phyloP scores from a whole-genome alignment of 2,329 filamentous ascomycete species.

The Ceratocystis diversiconidia region DNA sequence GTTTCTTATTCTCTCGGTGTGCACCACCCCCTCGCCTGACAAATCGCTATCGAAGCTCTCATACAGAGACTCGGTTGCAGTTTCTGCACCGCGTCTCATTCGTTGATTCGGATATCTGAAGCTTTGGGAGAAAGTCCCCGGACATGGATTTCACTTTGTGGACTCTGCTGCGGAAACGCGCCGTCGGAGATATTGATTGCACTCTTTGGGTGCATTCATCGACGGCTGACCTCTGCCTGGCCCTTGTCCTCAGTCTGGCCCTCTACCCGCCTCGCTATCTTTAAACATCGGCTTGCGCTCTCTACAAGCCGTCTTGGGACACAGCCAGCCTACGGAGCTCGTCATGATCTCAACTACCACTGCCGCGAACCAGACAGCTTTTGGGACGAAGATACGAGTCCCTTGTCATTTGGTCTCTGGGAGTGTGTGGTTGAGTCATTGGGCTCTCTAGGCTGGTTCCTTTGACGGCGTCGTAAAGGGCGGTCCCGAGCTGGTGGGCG shows the following conservation, averaged over 20 bases:
- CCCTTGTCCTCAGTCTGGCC: constrained; percentile 8
- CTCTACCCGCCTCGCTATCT: not conserved
- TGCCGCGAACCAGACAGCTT: not conserved
- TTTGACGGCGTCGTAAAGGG: not conserved
- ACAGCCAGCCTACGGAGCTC: not conserved
- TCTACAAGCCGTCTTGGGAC: constrained; percentile 6
- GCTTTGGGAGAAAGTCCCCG: constrained; percentile 99
- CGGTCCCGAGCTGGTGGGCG: constrained; percentile 11
- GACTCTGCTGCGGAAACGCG: constrained; percentile 74
- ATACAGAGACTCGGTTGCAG: constrained; percentile 48
- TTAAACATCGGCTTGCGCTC: constrained; percentile 20
- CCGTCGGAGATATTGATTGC: constrained; percentile 77
- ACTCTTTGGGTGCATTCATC: constrained; percentile 19
- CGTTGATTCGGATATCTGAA: constrained; percentile 21
- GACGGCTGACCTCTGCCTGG: constrained; percentile 30
- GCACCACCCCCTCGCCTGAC: constrained; percentile 82
- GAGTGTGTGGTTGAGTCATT: constrained; percentile 4
- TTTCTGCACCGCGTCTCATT: constrained; percentile 21
- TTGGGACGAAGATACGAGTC: constrained; percentile 82
- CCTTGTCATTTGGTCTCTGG: constrained; percentile 27
- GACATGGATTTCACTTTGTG: constrained; percentile 44
- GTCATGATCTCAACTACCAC: not conserved
- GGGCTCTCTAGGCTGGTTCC: not conserved
- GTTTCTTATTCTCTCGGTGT: constrained; percentile 26
- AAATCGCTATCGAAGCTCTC: constrained; percentile 99